Base-by-base conservation (phyloP, 192 early-diverging fungal genomes). In the Backusella liffmaniae region DNA sequence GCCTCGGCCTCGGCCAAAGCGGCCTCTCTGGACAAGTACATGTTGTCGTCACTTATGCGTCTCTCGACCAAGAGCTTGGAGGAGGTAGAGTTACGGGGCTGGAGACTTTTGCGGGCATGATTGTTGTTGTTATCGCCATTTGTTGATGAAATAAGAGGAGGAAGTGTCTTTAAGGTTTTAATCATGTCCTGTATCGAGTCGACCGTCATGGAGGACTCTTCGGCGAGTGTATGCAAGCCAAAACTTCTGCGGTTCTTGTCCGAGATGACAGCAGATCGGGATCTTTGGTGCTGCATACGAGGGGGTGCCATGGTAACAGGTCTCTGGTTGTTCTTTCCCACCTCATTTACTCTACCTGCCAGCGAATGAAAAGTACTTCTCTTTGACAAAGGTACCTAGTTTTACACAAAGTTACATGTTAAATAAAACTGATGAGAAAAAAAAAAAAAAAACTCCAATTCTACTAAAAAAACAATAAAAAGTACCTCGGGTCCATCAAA, bases 161-260 rank as follows among this genome's bases (percentile, higher is more conserved):
- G 86, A 5, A 90, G 66, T 51, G 66, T 83, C 42, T 86, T 88
- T 29, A 90, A 75, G 30, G 78, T 86, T 59, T 80, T 85, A 42
- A 90, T 90, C 42, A 88, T 88, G 44, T 87, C 76, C 53, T 88
- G 88, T 39, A 90, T 65, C 21, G 85, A 86, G 62, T 86, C 77
- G 10, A 89, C 65, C 1, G 85, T 80, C 37, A 80, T 81, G 6
- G 82, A 76, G 13, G 26, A 42, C 53, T 82, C 82, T 68, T 83
- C 82, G 5, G 70, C 10, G 12, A 83, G 66, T n/a, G 82, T 75
- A 12, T 79, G 78, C 42, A 83, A 32, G 1, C 78, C 77, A 53
- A 77, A 74, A 10, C 13, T 76, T 29, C 72, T 49, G 34, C 67
- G 62, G 10, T 71, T 71, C 39, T 67, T 41, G 37, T 82, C 81